phyloP scores from a whole-genome alignment of 192 early-diverging fungal species.

The Podila minutissima region DNA sequence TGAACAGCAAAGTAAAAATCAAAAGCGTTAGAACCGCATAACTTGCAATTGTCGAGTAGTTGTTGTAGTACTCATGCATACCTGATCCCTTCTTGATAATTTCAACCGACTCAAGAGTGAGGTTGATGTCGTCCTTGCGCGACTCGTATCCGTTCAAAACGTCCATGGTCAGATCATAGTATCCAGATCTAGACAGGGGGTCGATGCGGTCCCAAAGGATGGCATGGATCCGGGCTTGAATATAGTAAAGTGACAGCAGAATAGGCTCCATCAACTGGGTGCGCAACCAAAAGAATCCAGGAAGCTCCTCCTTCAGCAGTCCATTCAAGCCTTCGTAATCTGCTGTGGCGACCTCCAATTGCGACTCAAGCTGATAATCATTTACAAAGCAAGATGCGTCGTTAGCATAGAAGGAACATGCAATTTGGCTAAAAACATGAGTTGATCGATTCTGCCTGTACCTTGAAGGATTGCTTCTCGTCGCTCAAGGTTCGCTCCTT shows the following conservation, averaged over 20 bases:
- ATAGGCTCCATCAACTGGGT: constrained; percentile 88
- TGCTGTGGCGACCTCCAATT: constrained; percentile 81
- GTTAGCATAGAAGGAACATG: neutral
- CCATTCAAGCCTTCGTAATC: constrained; percentile 91
- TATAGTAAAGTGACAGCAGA: constrained; percentile 82
- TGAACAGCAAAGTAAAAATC: constrained; percentile 1
- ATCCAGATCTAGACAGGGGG: constrained; percentile 63
- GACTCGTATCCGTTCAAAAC: constrained; percentile 53
- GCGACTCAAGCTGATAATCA: constrained; percentile 62
- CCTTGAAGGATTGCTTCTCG: constrained; percentile 74
- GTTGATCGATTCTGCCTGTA: neutral
- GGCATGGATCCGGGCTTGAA: constrained; percentile 83
- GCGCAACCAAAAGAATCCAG: constrained; percentile 79
- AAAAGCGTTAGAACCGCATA: neutral
- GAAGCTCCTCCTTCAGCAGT: constrained; percentile 82
- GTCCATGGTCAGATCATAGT: constrained; percentile 65
- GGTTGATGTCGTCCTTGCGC: constrained; percentile 41
- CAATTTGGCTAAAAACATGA: neutral
- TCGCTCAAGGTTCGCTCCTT: constrained; percentile 68
- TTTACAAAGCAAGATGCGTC: neutral
- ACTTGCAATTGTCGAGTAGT: neutral
- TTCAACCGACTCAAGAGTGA: constrained; percentile 42
- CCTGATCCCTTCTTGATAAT: constrained; percentile 37
- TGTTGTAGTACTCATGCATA: neutral
- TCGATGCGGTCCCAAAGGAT: constrained; percentile 70